Conservation (phyloP, 1,284 basidiomycete genomes). For the Coniferiporia sulphurascens region DNA sequence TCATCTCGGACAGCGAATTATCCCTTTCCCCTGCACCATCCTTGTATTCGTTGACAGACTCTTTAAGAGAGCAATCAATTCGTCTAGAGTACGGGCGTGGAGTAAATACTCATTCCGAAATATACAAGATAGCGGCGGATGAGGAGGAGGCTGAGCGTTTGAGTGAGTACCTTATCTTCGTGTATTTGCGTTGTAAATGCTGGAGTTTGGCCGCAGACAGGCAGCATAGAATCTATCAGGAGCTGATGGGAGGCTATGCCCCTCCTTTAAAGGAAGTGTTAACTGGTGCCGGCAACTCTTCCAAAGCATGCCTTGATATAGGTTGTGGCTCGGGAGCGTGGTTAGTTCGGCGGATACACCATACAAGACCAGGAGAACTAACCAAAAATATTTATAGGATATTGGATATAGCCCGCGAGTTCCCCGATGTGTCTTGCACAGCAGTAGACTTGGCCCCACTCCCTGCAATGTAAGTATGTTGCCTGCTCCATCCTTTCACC, state of each 20-base stretch:
- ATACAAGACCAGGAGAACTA: conserved; percentile 1
- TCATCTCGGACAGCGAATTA: conserved; percentile 24
- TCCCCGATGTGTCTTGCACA: conserved; percentile 60
- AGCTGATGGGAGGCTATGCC: conserved; percentile 52
- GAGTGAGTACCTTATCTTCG: conserved; percentile 36
- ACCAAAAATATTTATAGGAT: conserved; percentile 47
- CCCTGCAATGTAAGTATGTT: conserved; percentile 51
- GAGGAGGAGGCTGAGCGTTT: conserved; percentile 67
- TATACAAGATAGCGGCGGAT: conserved; percentile 72
- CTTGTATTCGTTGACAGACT: conserved; percentile 62
- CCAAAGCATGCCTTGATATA: conserved; percentile 65
- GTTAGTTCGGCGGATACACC: conserved; percentile 34
- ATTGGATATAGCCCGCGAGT: conserved; percentile 65
- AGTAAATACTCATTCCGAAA: conserved; percentile 72
- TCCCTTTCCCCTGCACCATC: conserved; percentile 61
- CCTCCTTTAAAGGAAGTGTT: conserved; percentile 27
- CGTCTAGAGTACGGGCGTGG: conserved; percentile 62
- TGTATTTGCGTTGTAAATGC: neutral
- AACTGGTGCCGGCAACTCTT: conserved; percentile 11
- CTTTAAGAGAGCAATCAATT: conserved; percentile 52
- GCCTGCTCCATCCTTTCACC: neutral
- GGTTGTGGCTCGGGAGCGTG: conserved; percentile 76
- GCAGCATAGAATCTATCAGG: conserved; percentile 61
- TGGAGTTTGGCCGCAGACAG: conserved; percentile 40
- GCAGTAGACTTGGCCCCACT: conserved; percentile 77